These are phyloP conservation scores for Pelargonium citronellum DNA, from an alignment of 441 rosid genomes.

Conservation along the genomic window DNA sequence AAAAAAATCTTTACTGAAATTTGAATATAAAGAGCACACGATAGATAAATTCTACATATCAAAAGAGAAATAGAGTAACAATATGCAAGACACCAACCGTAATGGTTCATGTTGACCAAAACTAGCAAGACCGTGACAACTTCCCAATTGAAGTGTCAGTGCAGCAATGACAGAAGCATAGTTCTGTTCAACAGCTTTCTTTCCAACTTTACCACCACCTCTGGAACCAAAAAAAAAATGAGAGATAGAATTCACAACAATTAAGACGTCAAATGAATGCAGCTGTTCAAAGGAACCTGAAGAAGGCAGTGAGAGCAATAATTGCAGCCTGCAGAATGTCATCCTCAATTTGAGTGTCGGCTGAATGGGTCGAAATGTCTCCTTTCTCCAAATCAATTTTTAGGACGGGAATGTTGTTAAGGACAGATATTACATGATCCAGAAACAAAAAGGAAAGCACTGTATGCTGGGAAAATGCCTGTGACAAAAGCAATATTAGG, in stretches of 20 bases:
- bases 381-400: slow-evolving; percentile 62
- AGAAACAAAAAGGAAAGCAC: slow-evolving; percentile 71
- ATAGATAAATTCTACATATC: slow-evolving; percentile 13
- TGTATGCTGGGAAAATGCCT: slow-evolving; percentile 88
- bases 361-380: slow-evolving; percentile 37
- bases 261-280: slow-evolving; percentile 18
- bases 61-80: neutral
- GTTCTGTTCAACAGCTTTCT: slow-evolving; percentile 84
- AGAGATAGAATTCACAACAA: slow-evolving; percentile 21
- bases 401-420: slow-evolving; percentile 47
- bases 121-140: slow-evolving; percentile 83
- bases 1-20: slow-evolving; percentile 10
- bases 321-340: slow-evolving; percentile 83
- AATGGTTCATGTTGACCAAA: slow-evolving; percentile 83
- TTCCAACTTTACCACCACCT: slow-evolving; percentile 98
- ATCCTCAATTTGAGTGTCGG: slow-evolving; percentile 52
- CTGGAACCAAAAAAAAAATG: slow-evolving; percentile 41
- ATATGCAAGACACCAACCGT: slow-evolving; percentile 41
- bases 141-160: slow-evolving; percentile 87
- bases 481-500: slow-evolving; percentile 20
- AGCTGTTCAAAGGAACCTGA: slow-evolving; percentile 52
- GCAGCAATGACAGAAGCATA: slow-evolving; percentile 88
- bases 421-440: slow-evolving; percentile 73
- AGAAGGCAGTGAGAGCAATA: slow-evolving; percentile 87
- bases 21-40: slow-evolving; percentile 14